phyloP scores from a whole-genome alignment of 83 land plant species.

The Picea engelmannii region DNA sequence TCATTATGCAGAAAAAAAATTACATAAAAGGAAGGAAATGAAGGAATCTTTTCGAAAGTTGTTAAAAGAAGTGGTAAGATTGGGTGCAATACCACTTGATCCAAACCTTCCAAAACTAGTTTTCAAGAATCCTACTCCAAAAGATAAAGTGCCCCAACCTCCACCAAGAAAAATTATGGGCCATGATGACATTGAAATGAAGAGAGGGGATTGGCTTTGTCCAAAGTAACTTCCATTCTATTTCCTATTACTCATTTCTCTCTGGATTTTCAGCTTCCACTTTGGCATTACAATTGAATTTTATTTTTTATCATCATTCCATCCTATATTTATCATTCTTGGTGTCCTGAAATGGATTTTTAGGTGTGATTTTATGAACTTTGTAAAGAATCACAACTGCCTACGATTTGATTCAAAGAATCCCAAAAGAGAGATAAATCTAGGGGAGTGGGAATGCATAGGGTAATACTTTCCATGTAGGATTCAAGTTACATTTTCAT shows the following conservation, averaged over 20 bases:
- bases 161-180: too few relatives aligned
- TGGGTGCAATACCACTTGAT: conserved; percentile 68
- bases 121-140: conserved; percentile 31
- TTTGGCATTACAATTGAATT: background rate
- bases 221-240: too few relatives aligned
- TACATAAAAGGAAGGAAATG: conserved; percentile 32
- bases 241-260: too few relatives aligned
- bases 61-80: conserved; percentile 60
- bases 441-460: too few relatives aligned
- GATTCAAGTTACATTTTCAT: too few relatives aligned
- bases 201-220: too few relatives aligned
- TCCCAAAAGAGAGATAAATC: conserved; percentile 41
- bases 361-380: conserved; percentile 83
- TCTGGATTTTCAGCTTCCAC: background rate
- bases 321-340: background rate
- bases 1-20: conserved; percentile 46
- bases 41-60: conserved; percentile 55
- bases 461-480: too few relatives aligned
- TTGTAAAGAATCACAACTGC: conserved; percentile 73
- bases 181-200: too few relatives aligned
- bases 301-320: background rate
- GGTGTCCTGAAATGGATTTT: background rate
- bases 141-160: background rate
- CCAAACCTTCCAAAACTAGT: conserved; percentile 67
- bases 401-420: conserved; percentile 54